Base-by-base conservation (phyloP, 768 basidiomycete genomes). In the Trametes cubensis region DNA sequence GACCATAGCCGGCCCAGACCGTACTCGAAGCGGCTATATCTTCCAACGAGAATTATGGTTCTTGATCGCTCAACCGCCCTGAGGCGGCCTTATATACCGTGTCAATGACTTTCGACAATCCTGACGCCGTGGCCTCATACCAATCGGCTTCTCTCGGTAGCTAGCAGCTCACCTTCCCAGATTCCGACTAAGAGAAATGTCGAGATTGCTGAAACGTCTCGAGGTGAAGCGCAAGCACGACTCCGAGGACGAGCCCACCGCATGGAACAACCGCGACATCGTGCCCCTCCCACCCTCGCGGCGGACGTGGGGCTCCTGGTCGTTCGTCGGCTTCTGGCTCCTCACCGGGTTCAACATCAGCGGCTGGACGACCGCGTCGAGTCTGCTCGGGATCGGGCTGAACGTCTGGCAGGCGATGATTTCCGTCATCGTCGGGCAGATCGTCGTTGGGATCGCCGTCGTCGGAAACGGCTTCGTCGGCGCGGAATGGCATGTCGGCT, bases 211-310 rank as follows among this genome's bases (percentile, higher is more conserved):
- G 41, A 39, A 55, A 46, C 55, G 48, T n/a, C 56, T 67, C 51
- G 62, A 67, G 34, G 54, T 67, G 28, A 57, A 61, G 28, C 54
- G 41, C 53, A 40, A 55, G 53, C 34, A 64, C 49, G 52, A 50
- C 28, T 34, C 38, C 17, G 61, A 64, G 18, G 45, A 28, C 4
- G 23, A 60, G 21, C 51, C 63, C 8, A 55, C 61, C 21, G 56
- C 63, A 18, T 68, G 67, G 67, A 54, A 60, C 44, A 68, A 66
- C 56, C 63, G 62, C 46, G 68, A 69, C 62, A 64, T 69, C 21
- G 59, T 65, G 23, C 68, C 68, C 17, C 61, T 69, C 8, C 66
- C 66, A 25, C 68, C 66, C 2, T 53, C 63, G 20, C 68, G 68
- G 14, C 47, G 68, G 34, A 69, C 68, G 8, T 69, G 68, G 68